A percentile compares a stretch with the other conserved stretches of the same genome.
Conservation (phyloP, 2,329 filamentous ascomycete species). For the Neodidymelliopsis sp. region DNA sequence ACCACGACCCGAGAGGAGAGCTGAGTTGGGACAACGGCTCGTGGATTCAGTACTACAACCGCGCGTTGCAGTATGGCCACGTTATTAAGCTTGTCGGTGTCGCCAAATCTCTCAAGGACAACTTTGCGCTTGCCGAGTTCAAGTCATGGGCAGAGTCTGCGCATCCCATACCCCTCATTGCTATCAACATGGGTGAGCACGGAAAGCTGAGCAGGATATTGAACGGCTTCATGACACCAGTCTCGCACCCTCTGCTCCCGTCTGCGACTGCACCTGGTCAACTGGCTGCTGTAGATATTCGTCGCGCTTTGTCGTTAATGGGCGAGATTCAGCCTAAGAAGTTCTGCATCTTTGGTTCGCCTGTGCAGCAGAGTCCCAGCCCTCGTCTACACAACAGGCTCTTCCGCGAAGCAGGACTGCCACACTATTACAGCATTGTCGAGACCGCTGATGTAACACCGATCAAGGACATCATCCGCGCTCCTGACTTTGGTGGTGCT, state of each 20-base stretch:
- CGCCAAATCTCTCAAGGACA: conserved; percentile 79
- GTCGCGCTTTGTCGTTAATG: conserved; percentile 76
- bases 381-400: conserved; percentile 89
- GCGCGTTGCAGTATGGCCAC: conserved; percentile 86
- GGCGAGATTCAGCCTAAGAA: conserved; percentile 78
- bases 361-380: conserved; percentile 81
- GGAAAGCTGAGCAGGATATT: conserved; percentile 90
- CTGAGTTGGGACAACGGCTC: conserved; percentile 92
- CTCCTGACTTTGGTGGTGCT: conserved; percentile 83
- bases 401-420: conserved; percentile 78
- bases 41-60: conserved; percentile 91
- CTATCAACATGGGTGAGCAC: conserved; percentile 89
- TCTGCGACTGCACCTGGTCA: conserved; percentile 95
- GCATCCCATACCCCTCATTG: conserved; percentile 85
- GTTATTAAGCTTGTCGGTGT: conserved; percentile 93
- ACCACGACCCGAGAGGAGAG: conserved; percentile 82
- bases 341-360: conserved; percentile 89
- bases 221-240: conserved; percentile 93
- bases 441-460: conserved; percentile 73
- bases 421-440: conserved; percentile 78
- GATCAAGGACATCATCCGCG: conserved; percentile 70
- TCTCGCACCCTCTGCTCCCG: conserved; percentile 87
- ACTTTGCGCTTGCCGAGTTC: conserved; percentile 84
- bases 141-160: conserved; percentile 75
- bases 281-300: conserved; percentile 87